A percentile compares a stretch with the other conserved stretches of the same genome.
Conservation (phyloP, 2,329 filamentous ascomycete species). For the Ascochyta rabiei region DNA sequence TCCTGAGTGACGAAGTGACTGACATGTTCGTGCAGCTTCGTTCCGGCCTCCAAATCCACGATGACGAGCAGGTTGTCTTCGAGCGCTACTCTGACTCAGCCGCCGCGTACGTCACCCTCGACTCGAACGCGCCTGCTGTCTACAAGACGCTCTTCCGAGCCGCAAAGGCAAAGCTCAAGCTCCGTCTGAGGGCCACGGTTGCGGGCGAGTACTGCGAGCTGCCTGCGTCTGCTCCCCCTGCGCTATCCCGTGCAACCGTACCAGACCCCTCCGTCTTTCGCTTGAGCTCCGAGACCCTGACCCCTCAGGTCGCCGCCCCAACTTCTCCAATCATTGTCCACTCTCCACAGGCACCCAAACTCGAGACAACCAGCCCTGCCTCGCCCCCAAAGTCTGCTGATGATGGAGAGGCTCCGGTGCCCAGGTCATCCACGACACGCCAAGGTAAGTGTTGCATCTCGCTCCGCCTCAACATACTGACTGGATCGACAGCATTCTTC, state of each 20-base stretch:
- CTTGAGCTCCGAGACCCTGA: conserved; percentile 36
- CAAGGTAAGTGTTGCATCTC: conserved; percentile 33
- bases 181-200: conserved; percentile 78
- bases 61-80: conserved; percentile 69
- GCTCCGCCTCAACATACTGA: conserved; percentile 16
- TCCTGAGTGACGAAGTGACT: conserved; percentile 18
- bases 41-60: conserved; percentile 67
- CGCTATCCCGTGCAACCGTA: conserved; percentile 10
- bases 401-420: conserved; percentile 50
- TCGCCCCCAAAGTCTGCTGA: conserved; percentile 30
- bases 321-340: conserved; percentile 38
- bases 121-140: conserved; percentile 76
- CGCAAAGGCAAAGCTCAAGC: conserved; percentile 97
- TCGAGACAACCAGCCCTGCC: conserved; percentile 29
- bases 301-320: conserved; percentile 28
- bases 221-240: conserved; percentile 23
- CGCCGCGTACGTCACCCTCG: conserved; percentile 77
- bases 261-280: conserved; percentile 31
- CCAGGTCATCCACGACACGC: conserved; percentile 47
- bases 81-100: conserved; percentile 97
- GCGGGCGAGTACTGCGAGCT: conserved; percentile 57
- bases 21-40: conserved; percentile 58
- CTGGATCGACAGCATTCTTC: conserved; percentile 33
- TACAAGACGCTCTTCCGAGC: conserved; percentile 98
- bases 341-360: conserved; percentile 29